Evolutionary conservation across 352 stramenopile genomes (phyloP).

Genomic region (Phytopythium montanum): DNA sequence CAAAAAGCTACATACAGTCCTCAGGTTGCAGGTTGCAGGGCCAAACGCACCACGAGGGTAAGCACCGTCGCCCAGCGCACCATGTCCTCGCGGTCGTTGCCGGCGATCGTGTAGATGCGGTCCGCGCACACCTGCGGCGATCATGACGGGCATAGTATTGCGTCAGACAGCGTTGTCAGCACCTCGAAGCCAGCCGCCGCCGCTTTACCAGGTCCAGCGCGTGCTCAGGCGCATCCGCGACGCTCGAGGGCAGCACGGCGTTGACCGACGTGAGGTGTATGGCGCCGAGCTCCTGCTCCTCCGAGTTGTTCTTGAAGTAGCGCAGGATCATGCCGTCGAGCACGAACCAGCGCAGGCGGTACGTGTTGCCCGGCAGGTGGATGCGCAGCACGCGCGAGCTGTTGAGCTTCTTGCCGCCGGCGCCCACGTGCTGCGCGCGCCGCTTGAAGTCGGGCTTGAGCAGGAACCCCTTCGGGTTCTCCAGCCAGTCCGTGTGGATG

Average conservation of each 20-base stretch:
- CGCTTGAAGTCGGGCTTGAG: conserved; percentile 90
- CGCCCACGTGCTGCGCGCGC: conserved; percentile 79
- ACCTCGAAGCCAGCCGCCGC: background rate
- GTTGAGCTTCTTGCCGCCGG: conserved; percentile 85
- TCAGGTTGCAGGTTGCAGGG: background rate
- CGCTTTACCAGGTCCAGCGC: conserved; percentile 68
- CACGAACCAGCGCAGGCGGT: conserved; percentile 84
- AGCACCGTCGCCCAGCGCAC: conserved; percentile 86
- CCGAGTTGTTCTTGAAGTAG: conserved; percentile 86
- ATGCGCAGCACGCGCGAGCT: conserved; percentile 70
- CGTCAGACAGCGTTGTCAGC: conserved; percentile 1
- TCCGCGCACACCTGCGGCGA: conserved; percentile 67
- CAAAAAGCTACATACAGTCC: too few relatives aligned
- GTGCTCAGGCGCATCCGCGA: conserved; percentile 83
- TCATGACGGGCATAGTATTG: conserved; percentile 7
- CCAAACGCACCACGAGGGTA: conserved; percentile 63
- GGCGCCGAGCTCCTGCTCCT: conserved; percentile 85
- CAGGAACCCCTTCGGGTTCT: conserved; percentile 87
- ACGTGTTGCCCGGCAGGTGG: conserved; percentile 77
- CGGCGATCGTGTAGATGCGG: conserved; percentile 85
- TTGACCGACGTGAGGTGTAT: conserved; percentile 88
- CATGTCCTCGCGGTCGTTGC: conserved; percentile 86
- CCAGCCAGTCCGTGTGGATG: conserved; percentile 88
- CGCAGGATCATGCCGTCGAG: conserved; percentile 87
- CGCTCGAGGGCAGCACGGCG: conserved; percentile 82